These are phyloP conservation scores for Pelargonium fulgidum DNA, from an alignment of 441 rosid species.

Conservation along the genomic window DNA sequence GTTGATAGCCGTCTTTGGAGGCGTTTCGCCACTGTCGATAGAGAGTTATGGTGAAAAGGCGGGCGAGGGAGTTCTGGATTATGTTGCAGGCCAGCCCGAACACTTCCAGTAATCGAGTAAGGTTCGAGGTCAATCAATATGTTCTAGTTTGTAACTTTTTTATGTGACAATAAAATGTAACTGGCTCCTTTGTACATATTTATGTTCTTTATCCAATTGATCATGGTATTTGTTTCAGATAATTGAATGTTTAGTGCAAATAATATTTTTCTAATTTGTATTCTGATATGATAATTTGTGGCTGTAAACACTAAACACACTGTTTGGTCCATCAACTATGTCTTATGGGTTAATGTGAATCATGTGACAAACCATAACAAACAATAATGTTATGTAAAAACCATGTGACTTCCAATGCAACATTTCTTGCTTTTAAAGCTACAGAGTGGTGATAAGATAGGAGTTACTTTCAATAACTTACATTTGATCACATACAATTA, in stretches of 20 bases:
- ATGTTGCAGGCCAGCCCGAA: constrained; percentile 5
- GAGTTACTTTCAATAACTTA: not conserved
- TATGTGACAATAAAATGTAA: constrained; percentile 1
- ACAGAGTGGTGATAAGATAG: not conserved
- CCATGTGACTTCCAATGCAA: not conserved
- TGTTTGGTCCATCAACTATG: too few species aligned
- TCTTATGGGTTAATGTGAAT: not conserved
- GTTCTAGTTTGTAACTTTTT: too few species aligned
- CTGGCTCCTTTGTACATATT: constrained; percentile 1
- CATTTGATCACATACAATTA: too few species aligned
- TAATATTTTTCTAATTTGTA: too few species aligned
- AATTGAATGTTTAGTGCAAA: not conserved
- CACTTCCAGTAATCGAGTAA: not conserved
- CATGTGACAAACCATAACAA: constrained; percentile 3
- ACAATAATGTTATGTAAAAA: not conserved
- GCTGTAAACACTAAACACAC: too few species aligned
- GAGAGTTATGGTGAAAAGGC: constrained; percentile 2
- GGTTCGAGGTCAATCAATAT: not conserved
- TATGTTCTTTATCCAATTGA: not conserved
- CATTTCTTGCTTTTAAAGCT: not conserved
- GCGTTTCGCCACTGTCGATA: not conserved
- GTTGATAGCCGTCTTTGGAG: not conserved
- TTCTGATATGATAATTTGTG: too few species aligned
- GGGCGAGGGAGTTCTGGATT: constrained; percentile 9
- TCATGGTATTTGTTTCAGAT: not conserved